phyloP scores from a whole-genome alignment of 2,329 filamentous ascomycete species.

The Lachnellula occidentalis region DNA sequence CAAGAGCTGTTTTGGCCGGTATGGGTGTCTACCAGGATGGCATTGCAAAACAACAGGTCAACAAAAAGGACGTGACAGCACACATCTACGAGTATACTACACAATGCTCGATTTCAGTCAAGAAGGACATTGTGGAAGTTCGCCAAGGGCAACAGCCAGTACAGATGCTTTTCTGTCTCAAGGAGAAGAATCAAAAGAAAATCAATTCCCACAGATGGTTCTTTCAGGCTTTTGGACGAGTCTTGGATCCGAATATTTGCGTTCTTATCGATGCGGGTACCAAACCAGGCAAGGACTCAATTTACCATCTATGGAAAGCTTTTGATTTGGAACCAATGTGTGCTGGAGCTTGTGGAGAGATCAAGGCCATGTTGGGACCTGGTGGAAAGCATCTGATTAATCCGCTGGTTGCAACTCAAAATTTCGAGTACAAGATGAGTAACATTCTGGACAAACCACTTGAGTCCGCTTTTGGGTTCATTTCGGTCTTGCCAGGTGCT shows the following conservation, averaged over 20 bases:
- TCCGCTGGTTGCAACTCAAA: conserved; percentile 90
- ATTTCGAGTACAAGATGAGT: conserved; percentile 99
- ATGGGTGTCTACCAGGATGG: conserved; percentile 98
- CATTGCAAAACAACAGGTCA: conserved; percentile 97
- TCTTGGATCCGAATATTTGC: conserved; percentile 93
- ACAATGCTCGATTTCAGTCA: conserved; percentile 80
- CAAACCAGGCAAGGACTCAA: conserved; percentile 85
- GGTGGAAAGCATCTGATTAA: conserved; percentile 85
- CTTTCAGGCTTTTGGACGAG: conserved; percentile 91
- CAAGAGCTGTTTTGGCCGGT: conserved; percentile 80
- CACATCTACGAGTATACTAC: conserved; percentile 97
- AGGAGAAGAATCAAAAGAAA: conserved; percentile 99
- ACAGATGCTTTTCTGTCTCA: conserved; percentile 95
- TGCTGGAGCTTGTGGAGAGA: conserved; percentile 94
- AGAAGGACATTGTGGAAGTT: conserved; percentile 80
- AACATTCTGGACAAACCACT: conserved; percentile 98
- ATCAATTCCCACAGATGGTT: conserved; percentile 99
- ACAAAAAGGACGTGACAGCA: conserved; percentile 90
- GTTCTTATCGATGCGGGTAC: conserved; percentile 95
- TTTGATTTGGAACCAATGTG: conserved; percentile 98
- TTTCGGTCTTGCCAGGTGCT: conserved; percentile 90
- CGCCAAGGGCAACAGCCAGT: conserved; percentile 85
- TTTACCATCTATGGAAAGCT: conserved; percentile 97
- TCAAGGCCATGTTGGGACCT: conserved; percentile 91
- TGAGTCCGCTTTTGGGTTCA: conserved; percentile 96